These are phyloP conservation scores for Trifolium dubium DNA, from an alignment of 306 rosid genomes.

Conservation along the genomic window DNA sequence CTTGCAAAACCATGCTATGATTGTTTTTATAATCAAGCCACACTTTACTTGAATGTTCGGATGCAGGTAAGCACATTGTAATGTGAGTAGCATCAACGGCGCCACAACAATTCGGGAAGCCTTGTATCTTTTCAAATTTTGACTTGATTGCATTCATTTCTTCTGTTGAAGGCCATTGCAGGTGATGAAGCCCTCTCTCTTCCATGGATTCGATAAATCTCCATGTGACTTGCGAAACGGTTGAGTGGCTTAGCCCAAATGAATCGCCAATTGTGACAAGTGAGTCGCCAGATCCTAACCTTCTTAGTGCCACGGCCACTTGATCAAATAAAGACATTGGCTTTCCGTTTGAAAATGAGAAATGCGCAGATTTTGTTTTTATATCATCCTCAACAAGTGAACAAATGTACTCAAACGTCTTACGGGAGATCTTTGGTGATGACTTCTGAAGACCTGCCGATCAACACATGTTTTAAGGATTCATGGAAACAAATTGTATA, in stretches of 20 bases:
- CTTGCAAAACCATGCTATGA: slow-evolving; percentile 92
- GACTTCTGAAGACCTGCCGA: slow-evolving; percentile 62
- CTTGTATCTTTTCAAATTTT: slow-evolving; percentile 70
- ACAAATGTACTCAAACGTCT: slow-evolving; percentile 80
- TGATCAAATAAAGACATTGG: slow-evolving; percentile 66
- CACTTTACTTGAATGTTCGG: slow-evolving; percentile 59
- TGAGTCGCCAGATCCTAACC: slow-evolving; percentile 89
- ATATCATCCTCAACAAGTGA: slow-evolving; percentile 86
- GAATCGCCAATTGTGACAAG: slow-evolving; percentile 72
- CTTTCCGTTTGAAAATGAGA: slow-evolving; percentile 56
- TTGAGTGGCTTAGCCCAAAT: slow-evolving; percentile 79
- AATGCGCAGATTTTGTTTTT: slow-evolving; percentile 68
- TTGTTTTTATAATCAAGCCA: slow-evolving; percentile 86
- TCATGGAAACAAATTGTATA: not conserved
- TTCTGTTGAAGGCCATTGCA: slow-evolving; percentile 74
- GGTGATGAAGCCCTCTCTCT: slow-evolving; percentile 71
- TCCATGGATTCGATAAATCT: slow-evolving; percentile 88
- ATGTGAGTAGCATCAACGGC: slow-evolving; percentile 75
- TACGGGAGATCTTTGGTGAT: slow-evolving; percentile 62
- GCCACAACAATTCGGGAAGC: slow-evolving; percentile 90
- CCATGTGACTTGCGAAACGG: slow-evolving; percentile 91
- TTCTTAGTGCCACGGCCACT: slow-evolving; percentile 87
- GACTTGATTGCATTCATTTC: slow-evolving; percentile 70
- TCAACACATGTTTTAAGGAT: slow-evolving; percentile 15
- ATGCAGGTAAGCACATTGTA: slow-evolving; percentile 72